Evolutionary conservation across 345 rosid species (phyloP), one percentile per base, ranked within the genome.

Genomic region (Eucalyptus decipiens): DNA sequence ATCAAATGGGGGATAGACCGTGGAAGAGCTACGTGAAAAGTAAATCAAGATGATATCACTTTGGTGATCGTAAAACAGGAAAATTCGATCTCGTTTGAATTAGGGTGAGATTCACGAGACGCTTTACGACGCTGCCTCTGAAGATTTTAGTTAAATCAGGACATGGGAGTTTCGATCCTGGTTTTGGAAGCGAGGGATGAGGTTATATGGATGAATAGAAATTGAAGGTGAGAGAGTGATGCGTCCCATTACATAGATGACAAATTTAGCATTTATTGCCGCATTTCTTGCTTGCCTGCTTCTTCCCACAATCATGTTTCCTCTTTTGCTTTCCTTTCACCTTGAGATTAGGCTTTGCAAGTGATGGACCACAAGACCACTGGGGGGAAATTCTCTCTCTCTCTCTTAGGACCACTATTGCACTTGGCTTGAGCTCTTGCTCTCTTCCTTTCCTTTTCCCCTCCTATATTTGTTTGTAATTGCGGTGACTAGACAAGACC

Each of bases 291-390:
- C 85, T 11, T 76, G 83, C 83, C 43, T 21, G 47, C 9, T 21
- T 76, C 30, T 76, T 11, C 47, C 85, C 47, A 40, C 85, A 40
- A 76, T 40, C 85, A 40, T 40, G 85, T 42, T 40, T 40, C 47
- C 85, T 40, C 47, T 76, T 11, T 21, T 11, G 85, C 85, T 40
- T 37, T 76, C 85, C 85, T 40, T 40, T 40, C 85, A 21, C 47
- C 85, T 76, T 40, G 85, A 40, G 85, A 76, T 76, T 40, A 76
- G 85, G 85, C 85, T 76, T 76, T 76, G 43, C 83, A 21, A 76
- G 2, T 6, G 47, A 40, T 76, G 85, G 85, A 76, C 85, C 85
- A 76, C 85, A 37, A 12, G 47, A 23, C 85, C 85, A 76, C 47
- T 24, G 47, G 85, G 16, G 15, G 4, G 47, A 42, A 37, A 19